Conservation (phyloP, 2,329 filamentous ascomycete species). For the Fusarium ambrosium region DNA sequence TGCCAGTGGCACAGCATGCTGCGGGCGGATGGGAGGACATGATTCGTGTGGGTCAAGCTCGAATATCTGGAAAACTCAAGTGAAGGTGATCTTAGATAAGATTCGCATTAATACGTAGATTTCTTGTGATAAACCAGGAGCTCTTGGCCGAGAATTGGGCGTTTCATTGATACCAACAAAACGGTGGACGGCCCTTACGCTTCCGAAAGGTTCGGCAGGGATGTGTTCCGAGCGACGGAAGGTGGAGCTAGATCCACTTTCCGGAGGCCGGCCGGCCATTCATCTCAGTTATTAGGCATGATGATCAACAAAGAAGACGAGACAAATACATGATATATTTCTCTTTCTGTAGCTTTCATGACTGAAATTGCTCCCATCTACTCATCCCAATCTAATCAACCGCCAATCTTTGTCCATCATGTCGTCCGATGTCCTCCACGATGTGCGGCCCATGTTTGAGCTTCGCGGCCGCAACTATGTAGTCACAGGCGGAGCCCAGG, state of each 20-base stretch:
- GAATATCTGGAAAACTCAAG: background rate
- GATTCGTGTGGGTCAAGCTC: background rate
- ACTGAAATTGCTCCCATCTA: background rate
- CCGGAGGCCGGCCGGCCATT: background rate
- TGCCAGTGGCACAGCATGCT: slow-evolving; percentile 20
- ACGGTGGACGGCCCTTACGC: background rate
- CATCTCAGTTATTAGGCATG: background rate
- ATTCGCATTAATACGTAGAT: slow-evolving; percentile 13
- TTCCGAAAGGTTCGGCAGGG: background rate
- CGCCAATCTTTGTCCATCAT: background rate
- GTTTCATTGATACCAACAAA: background rate
- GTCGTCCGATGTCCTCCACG: background rate
- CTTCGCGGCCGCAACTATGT: slow-evolving; percentile 53
- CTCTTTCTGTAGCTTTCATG: background rate
- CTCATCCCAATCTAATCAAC: background rate
- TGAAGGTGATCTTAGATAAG: background rate
- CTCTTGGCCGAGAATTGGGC: background rate
- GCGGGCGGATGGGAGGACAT: slow-evolving; percentile 30
- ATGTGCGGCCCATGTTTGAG: slow-evolving; percentile 49
- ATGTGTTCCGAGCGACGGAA: slow-evolving; percentile 28
- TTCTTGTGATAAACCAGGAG: background rate
- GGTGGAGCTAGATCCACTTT: slow-evolving; percentile 17
- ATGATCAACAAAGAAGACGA: background rate
- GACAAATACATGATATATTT: background rate
- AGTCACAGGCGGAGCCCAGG: slow-evolving; percentile 56